Evolutionary conservation across 345 rosid species (phyloP).

Genomic region (Salix viminalis): DNA sequence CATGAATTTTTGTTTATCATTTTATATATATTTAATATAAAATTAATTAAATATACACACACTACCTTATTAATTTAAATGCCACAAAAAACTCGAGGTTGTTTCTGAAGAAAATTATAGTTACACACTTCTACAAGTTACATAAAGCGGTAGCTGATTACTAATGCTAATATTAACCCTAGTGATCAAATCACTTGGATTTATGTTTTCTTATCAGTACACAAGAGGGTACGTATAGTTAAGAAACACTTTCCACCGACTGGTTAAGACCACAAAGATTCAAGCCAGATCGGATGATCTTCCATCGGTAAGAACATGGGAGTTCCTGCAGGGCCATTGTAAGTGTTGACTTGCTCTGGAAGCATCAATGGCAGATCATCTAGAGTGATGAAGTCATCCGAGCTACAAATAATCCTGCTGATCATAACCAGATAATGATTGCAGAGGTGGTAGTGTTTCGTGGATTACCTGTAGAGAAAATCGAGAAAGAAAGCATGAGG

Average conservation of each 20-base stretch:
- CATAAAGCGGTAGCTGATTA: not conserved
- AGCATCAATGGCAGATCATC: not conserved
- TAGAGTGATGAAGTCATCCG: not conserved
- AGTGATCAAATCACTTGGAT: not conserved
- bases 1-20: no score
- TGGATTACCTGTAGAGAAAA: not conserved
- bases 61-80: no score
- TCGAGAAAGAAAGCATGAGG: not conserved
- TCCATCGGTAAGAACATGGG: not conserved
- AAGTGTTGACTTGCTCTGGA: not conserved
- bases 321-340: not conserved
- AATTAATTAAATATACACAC: no score
- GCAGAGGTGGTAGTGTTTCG: not conserved
- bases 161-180: not conserved
- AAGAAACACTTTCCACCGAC: not conserved
- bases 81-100: no score
- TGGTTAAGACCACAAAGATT: not conserved
- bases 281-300: not conserved
- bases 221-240: not conserved
- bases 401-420: not conserved
- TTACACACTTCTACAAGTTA: not conserved
- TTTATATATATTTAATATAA: no score
- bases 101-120: not conserved
- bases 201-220: not conserved
- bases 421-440: not conserved